Evolutionary conservation across 352 stramenopile species (phyloP), one percentile per base, ranked within the genome.

Genomic region (Globisporangium orthogonon): DNA sequence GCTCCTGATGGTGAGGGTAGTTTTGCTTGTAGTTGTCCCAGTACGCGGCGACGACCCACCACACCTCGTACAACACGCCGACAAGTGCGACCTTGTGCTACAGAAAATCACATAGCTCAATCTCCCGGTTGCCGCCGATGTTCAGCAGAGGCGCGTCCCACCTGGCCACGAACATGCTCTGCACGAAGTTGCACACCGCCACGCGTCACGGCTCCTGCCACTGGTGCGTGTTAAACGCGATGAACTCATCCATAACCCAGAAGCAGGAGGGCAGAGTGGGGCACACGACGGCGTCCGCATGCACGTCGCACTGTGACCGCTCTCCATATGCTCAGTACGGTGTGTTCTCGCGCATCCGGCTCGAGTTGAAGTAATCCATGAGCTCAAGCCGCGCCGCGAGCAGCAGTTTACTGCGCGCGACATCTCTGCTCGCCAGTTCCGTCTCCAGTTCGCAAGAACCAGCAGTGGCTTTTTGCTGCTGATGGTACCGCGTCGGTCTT

Each of bases 181-280:
- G 70, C 35, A 82, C 78, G 1, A 89, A 14, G 13, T 74, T 75
- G 53, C 80, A 89, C 0, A 67, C 68, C 45, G 71, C 56, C 2
- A 86, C 58, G 50, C 78, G 62, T 57, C 77, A 88, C 4, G 63
- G 46, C 4, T 76, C 67, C 14, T 68, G 58, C 0, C 43, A 61
- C 43, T 67, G 56, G 54, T 70, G 68, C 53, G 63, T 57, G 47
- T 69, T 63, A 18, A 56, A 66, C 1, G 73, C 66, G 44, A 94
- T 74, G 55, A 86, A 89, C 58, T 92, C 74, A 61, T 94, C 78
- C 29, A 92, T 54, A 29, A 67, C 73, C 60, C 92, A 82, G 14
- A 91, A 62, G 37, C 74, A 87, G 52, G 91, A 91, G 11, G 91
- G 63, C 54, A 94, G 53, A 66, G 89, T 84, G 1, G 84, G 82